Percentiles rank a stretch among this genome's conserved stretches.
These are phyloP conservation scores for Tanacetum coccineum DNA, from an alignment of 129 eudicot genomes.

Conservation along the genomic window DNA sequence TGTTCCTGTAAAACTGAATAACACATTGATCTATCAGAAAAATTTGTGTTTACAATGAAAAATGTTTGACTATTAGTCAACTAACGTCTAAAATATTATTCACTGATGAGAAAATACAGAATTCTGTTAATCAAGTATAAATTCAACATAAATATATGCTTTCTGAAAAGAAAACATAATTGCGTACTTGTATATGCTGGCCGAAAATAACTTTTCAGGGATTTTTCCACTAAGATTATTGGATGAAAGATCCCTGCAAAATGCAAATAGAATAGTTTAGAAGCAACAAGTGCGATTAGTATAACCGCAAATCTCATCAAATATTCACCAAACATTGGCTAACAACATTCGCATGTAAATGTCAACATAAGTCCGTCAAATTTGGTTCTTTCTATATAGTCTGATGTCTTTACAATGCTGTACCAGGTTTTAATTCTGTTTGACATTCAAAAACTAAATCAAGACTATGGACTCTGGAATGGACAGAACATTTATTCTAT, in stretches of 20 bases:
- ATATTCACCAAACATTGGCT: not conserved
- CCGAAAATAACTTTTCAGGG: conserved; percentile 50
- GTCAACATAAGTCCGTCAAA: conserved; percentile 6
- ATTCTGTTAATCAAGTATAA: no score
- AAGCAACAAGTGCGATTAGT: conserved; percentile 5
- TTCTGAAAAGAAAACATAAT: not conserved
- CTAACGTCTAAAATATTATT: not conserved
- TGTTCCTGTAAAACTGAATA: conserved; percentile 77
- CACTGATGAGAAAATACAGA: no score
- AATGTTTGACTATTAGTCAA: not conserved
- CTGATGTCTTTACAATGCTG: not conserved
- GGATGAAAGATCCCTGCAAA: conserved; percentile 78
- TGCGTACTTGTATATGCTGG: conserved; percentile 62
- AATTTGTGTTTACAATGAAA: no score
- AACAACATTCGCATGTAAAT: not conserved
- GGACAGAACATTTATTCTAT: no score
- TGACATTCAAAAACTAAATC: not conserved
- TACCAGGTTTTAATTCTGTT: not conserved
- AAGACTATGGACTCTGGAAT: not conserved
- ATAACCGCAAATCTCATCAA: conserved; percentile 15
- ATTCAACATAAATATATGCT: no score
- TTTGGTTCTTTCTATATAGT: no score
- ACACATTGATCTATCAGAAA: no score
- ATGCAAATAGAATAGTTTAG: conserved; percentile 11
- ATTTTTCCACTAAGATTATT: conserved; percentile 64